phyloP scores from a whole-genome alignment of 2,329 filamentous ascomycete genomes.

The Xylogone sp. region DNA sequence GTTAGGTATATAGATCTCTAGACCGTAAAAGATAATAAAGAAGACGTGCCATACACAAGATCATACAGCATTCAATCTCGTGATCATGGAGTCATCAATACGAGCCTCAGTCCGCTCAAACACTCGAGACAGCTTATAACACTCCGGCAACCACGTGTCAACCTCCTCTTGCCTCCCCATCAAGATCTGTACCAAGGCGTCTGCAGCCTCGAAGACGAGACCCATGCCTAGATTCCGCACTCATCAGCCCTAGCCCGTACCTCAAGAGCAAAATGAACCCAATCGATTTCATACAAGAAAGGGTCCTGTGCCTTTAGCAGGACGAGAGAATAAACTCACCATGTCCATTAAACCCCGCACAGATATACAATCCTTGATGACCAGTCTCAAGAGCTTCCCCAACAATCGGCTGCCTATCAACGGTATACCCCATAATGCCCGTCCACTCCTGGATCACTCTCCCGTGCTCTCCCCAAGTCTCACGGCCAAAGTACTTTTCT shows the following conservation, averaged over 20 bases:
- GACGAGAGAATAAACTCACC: conserved; percentile 4
- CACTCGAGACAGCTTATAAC: conserved; percentile 6
- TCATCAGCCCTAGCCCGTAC: not conserved
- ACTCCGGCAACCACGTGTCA: conserved; percentile 15
- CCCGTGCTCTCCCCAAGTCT: conserved; percentile 44
- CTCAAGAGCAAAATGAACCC: too few relatives aligned
- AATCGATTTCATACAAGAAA: too few relatives aligned
- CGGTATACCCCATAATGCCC: conserved; percentile 54
- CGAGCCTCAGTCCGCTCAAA: too few relatives aligned
- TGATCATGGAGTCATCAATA: too few relatives aligned
- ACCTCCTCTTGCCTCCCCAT: conserved; percentile 11
- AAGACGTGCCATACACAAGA: too few relatives aligned
- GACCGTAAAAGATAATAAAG: too few relatives aligned
- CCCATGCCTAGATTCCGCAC: conserved; percentile 11
- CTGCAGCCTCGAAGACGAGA: conserved; percentile 17
- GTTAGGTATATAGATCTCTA: too few relatives aligned
- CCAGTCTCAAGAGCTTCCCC: conserved; percentile 39
- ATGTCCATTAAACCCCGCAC: conserved; percentile 22
- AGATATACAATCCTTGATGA: conserved; percentile 26
- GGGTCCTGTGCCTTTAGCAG: too few relatives aligned
- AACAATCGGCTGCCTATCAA: conserved; percentile 50
- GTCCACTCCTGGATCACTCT: conserved; percentile 45
- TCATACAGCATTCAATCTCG: too few relatives aligned
- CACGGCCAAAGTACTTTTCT: conserved; percentile 26
- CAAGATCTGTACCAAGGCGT: conserved; percentile 17